A percentile compares a stretch with the other conserved stretches of the same genome.
These are phyloP conservation scores for Alternaria panax DNA, from an alignment of 2,329 filamentous ascomycete genomes.

Conservation along the genomic window DNA sequence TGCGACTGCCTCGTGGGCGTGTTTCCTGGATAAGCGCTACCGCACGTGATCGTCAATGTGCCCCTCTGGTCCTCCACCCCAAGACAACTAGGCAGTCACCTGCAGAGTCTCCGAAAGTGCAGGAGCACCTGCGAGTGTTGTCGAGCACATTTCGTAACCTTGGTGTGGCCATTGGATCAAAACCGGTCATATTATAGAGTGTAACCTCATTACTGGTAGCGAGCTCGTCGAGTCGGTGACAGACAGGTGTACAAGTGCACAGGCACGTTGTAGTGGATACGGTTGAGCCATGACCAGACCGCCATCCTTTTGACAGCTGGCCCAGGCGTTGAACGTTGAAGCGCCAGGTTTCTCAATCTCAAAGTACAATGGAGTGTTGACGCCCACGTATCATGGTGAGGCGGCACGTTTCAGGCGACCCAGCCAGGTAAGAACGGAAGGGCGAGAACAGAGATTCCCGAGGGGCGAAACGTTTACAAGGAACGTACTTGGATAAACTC, in stretches of 20 bases:
- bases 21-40: too few species aligned
- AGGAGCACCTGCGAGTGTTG: too few species aligned
- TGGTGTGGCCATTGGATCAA: too few species aligned
- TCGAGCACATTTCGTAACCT: too few species aligned
- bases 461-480: constrained; percentile 16
- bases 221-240: constrained; percentile 3
- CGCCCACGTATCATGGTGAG: constrained; percentile 1
- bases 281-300: neutral
- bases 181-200: neutral
- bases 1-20: too few species aligned
- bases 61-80: too few species aligned
- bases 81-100: too few species aligned
- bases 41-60: too few species aligned
- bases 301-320: neutral
- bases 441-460: constrained; percentile 3
- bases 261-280: constrained; percentile 1
- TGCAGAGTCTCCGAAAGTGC: too few species aligned
- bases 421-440: constrained; percentile 6
- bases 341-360: neutral
- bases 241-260: neutral
- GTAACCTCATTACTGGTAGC: neutral
- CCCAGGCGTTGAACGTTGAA: neutral
- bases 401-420: neutral
- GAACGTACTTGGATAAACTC: constrained; percentile 2
- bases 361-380: neutral